Evolutionary conservation across 2,329 filamentous ascomycete genomes (phyloP).

Genomic region (Alternaria incomplexa): DNA sequence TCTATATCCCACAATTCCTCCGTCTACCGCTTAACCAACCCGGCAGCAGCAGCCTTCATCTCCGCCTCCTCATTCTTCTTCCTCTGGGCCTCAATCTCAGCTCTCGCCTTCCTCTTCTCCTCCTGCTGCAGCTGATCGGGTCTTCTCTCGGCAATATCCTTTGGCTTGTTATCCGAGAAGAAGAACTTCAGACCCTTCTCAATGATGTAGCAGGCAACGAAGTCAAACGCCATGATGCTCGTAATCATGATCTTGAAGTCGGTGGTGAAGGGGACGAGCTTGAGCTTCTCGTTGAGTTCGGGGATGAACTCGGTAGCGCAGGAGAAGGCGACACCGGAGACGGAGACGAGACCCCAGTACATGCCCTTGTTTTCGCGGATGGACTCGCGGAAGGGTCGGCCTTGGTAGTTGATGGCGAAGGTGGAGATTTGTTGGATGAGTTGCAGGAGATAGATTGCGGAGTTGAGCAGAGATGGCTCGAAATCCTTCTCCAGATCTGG

Average conservation of each 20-base stretch:
- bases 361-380: conserved; percentile 96
- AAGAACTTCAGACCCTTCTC: conserved; percentile 83
- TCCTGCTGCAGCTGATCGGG: conserved; percentile 86
- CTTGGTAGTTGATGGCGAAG: conserved; percentile 99
- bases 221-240: conserved; percentile 84
- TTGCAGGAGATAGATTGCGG: conserved; percentile 93
- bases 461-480: conserved; percentile 90
- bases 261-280: conserved; percentile 83
- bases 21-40: conserved; percentile 10
- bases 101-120: conserved; percentile 68
- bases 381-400: conserved; percentile 93
- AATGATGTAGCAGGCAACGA: conserved; percentile 82
- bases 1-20: not conserved
- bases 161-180: conserved; percentile 91
- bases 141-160: conserved; percentile 87
- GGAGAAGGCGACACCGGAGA: conserved; percentile 87
- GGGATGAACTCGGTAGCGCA: conserved; percentile 95
- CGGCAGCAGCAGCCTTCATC: conserved; percentile 28
- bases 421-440: conserved; percentile 99
- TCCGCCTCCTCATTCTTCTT: conserved; percentile 43
- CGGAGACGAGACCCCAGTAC: conserved; percentile 94
- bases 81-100: conserved; percentile 50
- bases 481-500: conserved; percentile 96
- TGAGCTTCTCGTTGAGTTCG: conserved; percentile 92
- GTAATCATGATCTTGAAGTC: conserved; percentile 93